Percentiles rank a stretch among this genome's conserved stretches.
phyloP scores from a whole-genome alignment of 345 rosid species.

The Rhizophora mangle region DNA sequence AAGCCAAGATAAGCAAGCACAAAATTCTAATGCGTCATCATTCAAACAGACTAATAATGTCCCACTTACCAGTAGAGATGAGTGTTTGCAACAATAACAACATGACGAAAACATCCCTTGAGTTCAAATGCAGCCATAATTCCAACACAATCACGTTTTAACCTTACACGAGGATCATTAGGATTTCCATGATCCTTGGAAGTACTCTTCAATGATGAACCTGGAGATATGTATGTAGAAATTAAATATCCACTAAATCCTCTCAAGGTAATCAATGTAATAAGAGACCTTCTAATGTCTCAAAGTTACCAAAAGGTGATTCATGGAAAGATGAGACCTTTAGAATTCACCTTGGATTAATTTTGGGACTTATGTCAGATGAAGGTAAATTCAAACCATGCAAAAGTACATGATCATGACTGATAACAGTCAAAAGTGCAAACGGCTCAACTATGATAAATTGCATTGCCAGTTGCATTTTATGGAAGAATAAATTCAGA shows the following conservation, averaged over 20 bases:
- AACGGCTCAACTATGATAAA: no score
- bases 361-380: no score
- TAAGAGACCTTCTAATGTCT: background rate
- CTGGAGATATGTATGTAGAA: conserved; percentile 25
- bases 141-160: conserved; percentile 88
- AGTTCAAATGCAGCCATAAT: conserved; percentile 85
- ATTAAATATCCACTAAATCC: conserved; percentile 13
- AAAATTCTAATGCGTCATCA: background rate
- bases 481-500: no score
- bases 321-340: no score
- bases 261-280: background rate
- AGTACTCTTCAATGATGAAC: conserved; percentile 31
- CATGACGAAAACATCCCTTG: conserved; percentile 48
- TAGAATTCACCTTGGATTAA: no score
- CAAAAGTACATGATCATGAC: no score
- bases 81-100: conserved; percentile 80
- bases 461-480: no score
- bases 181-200: conserved; percentile 61
- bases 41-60: background rate
- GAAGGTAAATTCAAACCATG: no score
- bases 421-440: no score
- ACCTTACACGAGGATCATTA: conserved; percentile 70
- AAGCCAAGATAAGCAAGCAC: conserved; percentile 8
- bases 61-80: conserved; percentile 74
- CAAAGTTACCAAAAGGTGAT: background rate